Evolutionary conservation across 169 alveolate species (phyloP).

Genomic region (Eimeria necatrix): DNA sequence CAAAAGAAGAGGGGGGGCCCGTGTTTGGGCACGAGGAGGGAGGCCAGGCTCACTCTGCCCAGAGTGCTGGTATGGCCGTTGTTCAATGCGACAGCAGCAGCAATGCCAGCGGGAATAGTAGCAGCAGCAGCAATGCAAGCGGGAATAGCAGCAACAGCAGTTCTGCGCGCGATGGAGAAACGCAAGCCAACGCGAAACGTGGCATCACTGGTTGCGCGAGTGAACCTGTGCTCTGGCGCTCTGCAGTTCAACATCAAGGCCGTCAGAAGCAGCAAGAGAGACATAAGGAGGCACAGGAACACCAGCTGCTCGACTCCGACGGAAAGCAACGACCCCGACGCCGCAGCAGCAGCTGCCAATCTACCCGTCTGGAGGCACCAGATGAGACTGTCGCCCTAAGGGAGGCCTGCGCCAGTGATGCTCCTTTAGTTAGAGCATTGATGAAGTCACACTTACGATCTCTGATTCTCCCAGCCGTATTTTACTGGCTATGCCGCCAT

Average conservation of each 20-base stretch:
- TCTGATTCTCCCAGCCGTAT: slow-evolving; percentile 62
- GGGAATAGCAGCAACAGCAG: not conserved
- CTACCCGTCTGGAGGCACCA: not conserved
- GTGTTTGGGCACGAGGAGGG: slow-evolving; percentile 16
- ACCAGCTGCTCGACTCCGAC: slow-evolving; percentile 1
- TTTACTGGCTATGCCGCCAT: slow-evolving; percentile 66
- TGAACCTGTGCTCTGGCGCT: slow-evolving; percentile 69
- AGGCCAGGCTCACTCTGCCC: not conserved
- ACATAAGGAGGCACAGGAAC: not conserved
- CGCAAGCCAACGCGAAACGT: slow-evolving; percentile 18
- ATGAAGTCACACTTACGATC: slow-evolving; percentile 61
- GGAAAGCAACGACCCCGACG: slow-evolving; percentile 22
- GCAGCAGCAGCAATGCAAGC: not conserved
- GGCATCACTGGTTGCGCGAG: slow-evolving; percentile 61
- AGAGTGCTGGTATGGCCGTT: too few species aligned
- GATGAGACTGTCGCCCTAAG: slow-evolving; percentile 17
- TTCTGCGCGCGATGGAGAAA: not conserved
- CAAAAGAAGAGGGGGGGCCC: slow-evolving; percentile 23
- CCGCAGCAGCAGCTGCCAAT: slow-evolving; percentile 58
- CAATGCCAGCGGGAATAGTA: not conserved
- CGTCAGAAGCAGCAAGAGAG: slow-evolving; percentile 41
- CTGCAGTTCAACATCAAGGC: not conserved
- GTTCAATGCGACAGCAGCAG: not conserved
- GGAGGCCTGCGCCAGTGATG: slow-evolving; percentile 57
- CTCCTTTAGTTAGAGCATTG: slow-evolving; percentile 29